These are phyloP conservation scores for Arthrobotrys sphaeroides DNA, from an alignment of 2,329 filamentous ascomycete species.

Conservation along the genomic window DNA sequence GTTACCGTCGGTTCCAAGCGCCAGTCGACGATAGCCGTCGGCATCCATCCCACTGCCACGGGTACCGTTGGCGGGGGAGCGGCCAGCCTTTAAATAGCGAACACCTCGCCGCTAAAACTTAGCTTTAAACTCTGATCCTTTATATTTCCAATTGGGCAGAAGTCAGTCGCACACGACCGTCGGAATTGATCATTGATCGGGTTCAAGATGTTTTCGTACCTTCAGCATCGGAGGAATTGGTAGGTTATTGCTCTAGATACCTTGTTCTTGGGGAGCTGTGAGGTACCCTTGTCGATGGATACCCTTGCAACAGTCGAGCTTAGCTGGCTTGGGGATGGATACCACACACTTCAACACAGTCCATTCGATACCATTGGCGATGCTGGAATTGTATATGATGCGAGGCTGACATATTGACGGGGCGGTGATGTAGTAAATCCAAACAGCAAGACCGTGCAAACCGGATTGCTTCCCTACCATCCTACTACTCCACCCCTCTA, in stretches of 20 bases:
- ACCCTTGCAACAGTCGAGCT: neutral
- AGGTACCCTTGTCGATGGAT: neutral
- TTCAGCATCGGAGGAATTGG: conserved; percentile 49
- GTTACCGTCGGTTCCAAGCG: conserved; percentile 48
- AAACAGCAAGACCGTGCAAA: conserved; percentile 80
- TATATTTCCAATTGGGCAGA: neutral
- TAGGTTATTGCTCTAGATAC: conserved; percentile 21
- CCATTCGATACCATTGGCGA: too few species aligned
- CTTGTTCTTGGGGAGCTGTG: neutral
- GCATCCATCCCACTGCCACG: conserved; percentile 6
- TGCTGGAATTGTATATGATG: neutral
- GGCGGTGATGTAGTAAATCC: conserved; percentile 68
- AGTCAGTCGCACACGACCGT: conserved; percentile 11
- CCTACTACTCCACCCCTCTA: conserved; percentile 73
- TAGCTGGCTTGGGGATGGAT: neutral
- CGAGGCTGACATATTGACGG: too few species aligned
- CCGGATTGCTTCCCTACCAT: conserved; percentile 74
- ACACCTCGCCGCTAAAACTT: conserved; percentile 5
- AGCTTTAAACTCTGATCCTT: neutral
- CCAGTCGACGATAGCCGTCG: conserved; percentile 30
- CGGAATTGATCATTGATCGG: too few species aligned
- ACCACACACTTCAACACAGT: conserved; percentile 46
- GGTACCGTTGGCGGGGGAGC: neutral
- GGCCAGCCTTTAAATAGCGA: conserved; percentile 11
- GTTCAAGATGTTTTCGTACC: conserved; percentile 44